Evolutionary conservation across 2,329 filamentous ascomycete species (phyloP).

Genomic region (Fusarium annulatum): DNA sequence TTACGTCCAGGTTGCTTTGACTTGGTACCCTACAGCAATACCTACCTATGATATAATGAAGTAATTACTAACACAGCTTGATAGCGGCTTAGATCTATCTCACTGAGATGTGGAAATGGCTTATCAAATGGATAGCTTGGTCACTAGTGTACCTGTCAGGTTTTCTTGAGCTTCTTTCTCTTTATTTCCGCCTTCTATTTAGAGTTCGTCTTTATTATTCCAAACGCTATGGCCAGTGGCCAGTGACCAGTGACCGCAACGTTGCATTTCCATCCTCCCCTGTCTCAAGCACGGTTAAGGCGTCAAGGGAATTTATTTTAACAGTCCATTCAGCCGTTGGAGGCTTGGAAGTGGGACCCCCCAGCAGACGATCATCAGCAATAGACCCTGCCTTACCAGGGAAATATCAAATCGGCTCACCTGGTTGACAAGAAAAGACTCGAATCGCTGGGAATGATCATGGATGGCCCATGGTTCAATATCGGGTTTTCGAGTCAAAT

Average conservation of each 20-base stretch:
- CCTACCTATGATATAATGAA: not conserved
- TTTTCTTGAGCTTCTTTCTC: not conserved
- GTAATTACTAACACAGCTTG: not conserved
- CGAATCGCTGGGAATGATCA: not conserved
- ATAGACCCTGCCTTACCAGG: not conserved
- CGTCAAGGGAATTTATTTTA: not conserved
- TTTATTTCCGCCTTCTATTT: not conserved
- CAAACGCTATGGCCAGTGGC: not conserved
- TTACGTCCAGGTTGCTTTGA: not conserved
- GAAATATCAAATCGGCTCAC: not conserved
- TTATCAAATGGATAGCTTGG: not conserved
- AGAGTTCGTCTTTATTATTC: not conserved
- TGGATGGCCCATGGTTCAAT: constrained; percentile 4
- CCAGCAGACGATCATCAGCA: constrained; percentile 18
- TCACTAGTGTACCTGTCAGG: not conserved
- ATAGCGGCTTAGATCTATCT: not conserved
- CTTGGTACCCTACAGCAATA: not conserved
- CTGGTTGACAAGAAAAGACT: not conserved
- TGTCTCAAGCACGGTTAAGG: constrained; percentile 21
- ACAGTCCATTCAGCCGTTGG: not conserved
- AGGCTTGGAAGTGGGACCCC: constrained; percentile 4
- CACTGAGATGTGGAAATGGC: not conserved
- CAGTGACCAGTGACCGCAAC: not conserved
- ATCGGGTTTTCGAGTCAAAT: not conserved
- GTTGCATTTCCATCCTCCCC: constrained; percentile 4